Base-by-base conservation (phyloP, 352 stramenopile genomes). In the Globisporangium nunn region DNA sequence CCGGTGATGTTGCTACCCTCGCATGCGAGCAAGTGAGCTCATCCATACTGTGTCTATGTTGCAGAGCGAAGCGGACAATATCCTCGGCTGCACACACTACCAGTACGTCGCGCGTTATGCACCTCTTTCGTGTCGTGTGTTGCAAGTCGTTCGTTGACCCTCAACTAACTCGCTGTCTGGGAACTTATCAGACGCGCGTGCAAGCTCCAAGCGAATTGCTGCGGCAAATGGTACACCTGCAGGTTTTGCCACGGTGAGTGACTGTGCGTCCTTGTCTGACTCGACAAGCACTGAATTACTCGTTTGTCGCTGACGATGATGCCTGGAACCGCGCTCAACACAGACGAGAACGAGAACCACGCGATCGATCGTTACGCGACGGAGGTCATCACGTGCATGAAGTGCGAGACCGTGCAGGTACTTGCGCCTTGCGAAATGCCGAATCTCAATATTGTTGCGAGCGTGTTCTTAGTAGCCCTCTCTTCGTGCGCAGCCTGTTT, bases 351-450 rank as follows among this genome's bases (percentile, higher is more conserved):
- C 40, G 75, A 98, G 41, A 95, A 84, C 46, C 87, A 98, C 52
- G 58, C 81, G 29, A 94, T 97, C 59, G 94, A 99, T 70, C 78
- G 96, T 23, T 98, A 98, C 59, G 72, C 91, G 44, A 95, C 97
- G 15, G 93, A 91, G 29, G 87, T 93, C 66, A 95, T 98, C 60
- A 89, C 94, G 37, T 99, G 96, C 71, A 98, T 98, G 92, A 84
- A 68, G 37, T 97, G 90, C 63, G 61, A 81, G 18, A 91, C 84
- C 2, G 56, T 85, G 7, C 81, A 91, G 63, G 78, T 85, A 48
- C 31, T 48, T 11, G 40, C 8, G 1, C 0, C 17, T 12, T n/a
- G 11, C 37, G 11, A 43, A 10, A 3, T 43, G 37, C 11, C 2
- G 37, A 17, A 14, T 17, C 37, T 43, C 11, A 17, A 43, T 17